Conservation (phyloP, 2,329 filamentous ascomycete genomes). For the Apiospora phragmitis region DNA sequence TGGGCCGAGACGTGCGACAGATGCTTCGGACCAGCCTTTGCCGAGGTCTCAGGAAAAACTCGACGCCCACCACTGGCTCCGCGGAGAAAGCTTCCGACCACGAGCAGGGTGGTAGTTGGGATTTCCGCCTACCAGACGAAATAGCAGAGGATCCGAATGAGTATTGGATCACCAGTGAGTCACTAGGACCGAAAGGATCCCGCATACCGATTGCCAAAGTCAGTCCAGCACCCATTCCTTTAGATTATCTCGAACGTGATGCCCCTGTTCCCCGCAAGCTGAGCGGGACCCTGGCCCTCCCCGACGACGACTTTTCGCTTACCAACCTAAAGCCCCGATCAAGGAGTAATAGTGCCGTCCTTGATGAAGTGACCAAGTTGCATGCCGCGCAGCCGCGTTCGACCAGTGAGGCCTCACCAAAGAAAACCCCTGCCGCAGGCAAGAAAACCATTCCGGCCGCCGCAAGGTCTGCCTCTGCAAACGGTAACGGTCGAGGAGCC, state of each 20-base stretch:
- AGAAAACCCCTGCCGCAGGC: conserved; percentile 43
- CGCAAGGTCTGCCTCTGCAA: conserved; percentile 9
- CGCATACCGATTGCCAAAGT: conserved; percentile 84
- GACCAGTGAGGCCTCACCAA: conserved; percentile 43
- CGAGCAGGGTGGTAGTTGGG: conserved; percentile 53
- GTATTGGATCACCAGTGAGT: conserved; percentile 53
- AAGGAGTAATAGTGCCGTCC: conserved; percentile 66
- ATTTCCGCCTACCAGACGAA: conserved; percentile 76
- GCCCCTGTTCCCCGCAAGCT: conserved; percentile 64
- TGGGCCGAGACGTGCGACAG: conserved; percentile 33
- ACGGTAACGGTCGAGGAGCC: conserved; percentile 40
- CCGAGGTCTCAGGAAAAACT: conserved; percentile 49
- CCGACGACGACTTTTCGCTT: conserved; percentile 59
- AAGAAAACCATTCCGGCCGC: conserved; percentile 44
- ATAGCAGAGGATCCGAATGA: conserved; percentile 62
- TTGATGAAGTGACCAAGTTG: conserved; percentile 44
- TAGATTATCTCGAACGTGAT: conserved; percentile 73
- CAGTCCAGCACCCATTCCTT: conserved; percentile 74
- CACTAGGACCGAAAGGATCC: conserved; percentile 58
- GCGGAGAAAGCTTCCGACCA: conserved; percentile 37
- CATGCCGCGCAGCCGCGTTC: not conserved
- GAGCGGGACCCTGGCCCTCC: conserved; percentile 45
- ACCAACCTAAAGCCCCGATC: conserved; percentile 63
- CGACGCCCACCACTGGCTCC: conserved; percentile 32
- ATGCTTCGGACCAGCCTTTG: conserved; percentile 30